Percentiles rank a stretch among this genome's conserved stretches.
phyloP scores from a whole-genome alignment of 2,329 filamentous ascomycete species.

The Harringtonia aguacate region DNA sequence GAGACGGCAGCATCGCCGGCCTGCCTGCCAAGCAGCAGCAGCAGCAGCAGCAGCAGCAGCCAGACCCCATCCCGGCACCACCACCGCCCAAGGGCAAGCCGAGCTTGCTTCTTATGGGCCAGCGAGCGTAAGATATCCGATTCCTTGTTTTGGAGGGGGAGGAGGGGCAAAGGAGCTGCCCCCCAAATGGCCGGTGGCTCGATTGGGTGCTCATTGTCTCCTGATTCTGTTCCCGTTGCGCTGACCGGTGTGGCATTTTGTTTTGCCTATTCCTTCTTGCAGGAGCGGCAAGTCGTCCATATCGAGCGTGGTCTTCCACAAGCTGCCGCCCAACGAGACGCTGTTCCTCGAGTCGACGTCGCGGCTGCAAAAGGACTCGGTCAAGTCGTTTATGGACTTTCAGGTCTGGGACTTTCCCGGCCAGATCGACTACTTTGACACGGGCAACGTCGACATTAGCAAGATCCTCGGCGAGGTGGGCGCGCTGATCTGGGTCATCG shows the following conservation, averaged over 20 bases:
- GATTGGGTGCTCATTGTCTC: not conserved
- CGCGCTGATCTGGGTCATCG: constrained; percentile 95
- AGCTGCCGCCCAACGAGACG: constrained; percentile 90
- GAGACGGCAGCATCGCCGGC: constrained; percentile 24
- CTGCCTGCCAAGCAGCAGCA: constrained; percentile 21
- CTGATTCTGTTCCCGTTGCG: constrained; percentile 3
- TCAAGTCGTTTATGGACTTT: constrained; percentile 99
- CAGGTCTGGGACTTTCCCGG: constrained; percentile 97
- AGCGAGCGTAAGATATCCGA: constrained; percentile 62
- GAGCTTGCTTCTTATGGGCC: constrained; percentile 84
- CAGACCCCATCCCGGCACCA: constrained; percentile 31
- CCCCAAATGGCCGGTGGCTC: not conserved
- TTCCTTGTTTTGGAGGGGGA: not conserved
- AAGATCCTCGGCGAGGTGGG: constrained; percentile 91
- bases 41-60: too few relatives aligned
- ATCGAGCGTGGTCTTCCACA: constrained; percentile 98
- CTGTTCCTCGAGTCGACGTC: constrained; percentile 93
- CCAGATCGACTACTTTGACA: constrained; percentile 80
- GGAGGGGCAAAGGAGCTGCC: too few relatives aligned
- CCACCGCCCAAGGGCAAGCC: constrained; percentile 63
- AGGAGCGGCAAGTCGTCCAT: constrained; percentile 99
- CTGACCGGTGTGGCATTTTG: not conserved
- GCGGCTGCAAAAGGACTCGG: constrained; percentile 85
- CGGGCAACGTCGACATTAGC: constrained; percentile 81
- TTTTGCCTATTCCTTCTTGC: not conserved